Base-by-base conservation (phyloP, 23 red algal species). In the Rhodosorus marinus region DNA sequence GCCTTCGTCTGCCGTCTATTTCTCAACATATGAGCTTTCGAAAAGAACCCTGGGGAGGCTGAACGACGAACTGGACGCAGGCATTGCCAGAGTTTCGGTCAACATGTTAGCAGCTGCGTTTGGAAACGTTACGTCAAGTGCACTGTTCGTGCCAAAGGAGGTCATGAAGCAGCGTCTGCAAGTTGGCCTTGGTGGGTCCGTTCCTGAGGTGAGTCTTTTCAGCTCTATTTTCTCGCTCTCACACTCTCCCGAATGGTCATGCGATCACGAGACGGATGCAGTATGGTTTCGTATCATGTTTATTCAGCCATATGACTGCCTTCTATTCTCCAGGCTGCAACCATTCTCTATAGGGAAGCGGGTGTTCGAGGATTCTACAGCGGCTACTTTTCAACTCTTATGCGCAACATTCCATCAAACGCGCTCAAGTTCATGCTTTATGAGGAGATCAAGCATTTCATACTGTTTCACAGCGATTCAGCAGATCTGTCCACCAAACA, bases 151-250 rank as follows among this genome's bases (percentile, higher is more conserved):
- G 20, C 83, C 83, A n/a, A 92, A 92, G 52, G 83, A 92, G 52
- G 83, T 92, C 19, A 68, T 92, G 57, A 92, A 92, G 60, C 83
- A 92, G 50, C 72, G 83, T 0, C 66, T 92, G 62, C 83, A 92
- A 41, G 54, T 64, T 9, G 74, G 52, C 9, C 54, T 61, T 28
- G 35, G 36, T 23, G 41, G 36, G 17, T 47, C 55, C 32, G 71
- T 80, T 47, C 47, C 63, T 9, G 32, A 51, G 15, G 83, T 65
- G 5, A n/a, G n/a, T n/a, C n/a, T n/a, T n/a, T n/a, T n/a, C n/a
- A n/a, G n/a, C n/a, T 59, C 14, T 14, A 14, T 9, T 31, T 36
- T 40, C 45, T 36, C 35, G 25, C 54, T 40, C 25, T 29, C n/a
- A n/a, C n/a, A n/a, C n/a, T n/a, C n/a, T n/a, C n/a, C n/a, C n/a